Conservation (phyloP, 306 rosid species). For the Corylus heterophylla region DNA sequence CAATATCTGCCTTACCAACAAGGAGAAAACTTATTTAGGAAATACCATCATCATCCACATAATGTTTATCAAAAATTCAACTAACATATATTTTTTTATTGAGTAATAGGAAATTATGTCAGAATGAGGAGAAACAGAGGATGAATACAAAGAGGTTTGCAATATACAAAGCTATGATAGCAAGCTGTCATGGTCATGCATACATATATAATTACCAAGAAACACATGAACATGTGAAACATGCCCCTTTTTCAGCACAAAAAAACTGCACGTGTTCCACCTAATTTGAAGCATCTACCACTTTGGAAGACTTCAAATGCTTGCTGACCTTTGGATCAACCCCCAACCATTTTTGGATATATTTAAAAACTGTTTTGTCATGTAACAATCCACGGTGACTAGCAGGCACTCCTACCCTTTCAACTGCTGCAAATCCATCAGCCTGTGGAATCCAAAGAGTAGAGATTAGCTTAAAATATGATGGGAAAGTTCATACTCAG, state of each 20-base stretch:
- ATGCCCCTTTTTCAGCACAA: conserved; percentile 11
- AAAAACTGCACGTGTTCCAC: conserved; percentile 20
- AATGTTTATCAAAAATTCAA: not conserved
- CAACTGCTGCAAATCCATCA: conserved; percentile 73
- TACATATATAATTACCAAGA: not conserved
- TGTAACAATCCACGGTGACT: conserved; percentile 62
- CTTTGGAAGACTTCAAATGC: conserved; percentile 61
- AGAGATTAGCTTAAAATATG: not conserved
- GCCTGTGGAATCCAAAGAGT: conserved; percentile 50
- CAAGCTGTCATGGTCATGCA: not conserved
- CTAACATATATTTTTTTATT: not conserved
- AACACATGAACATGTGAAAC: not conserved
- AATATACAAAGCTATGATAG: not conserved
- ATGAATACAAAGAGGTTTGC: not conserved
- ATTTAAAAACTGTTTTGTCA: conserved; percentile 52
- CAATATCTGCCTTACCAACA: no score
- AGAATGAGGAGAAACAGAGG: not conserved
- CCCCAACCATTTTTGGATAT: conserved; percentile 70
- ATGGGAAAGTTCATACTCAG: not conserved
- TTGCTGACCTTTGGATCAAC: conserved; percentile 44
- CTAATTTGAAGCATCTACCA: conserved; percentile 50
- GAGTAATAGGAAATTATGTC: not conserved
- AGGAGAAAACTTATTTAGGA: not conserved
- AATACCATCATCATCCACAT: not conserved
- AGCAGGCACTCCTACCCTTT: conserved; percentile 68